Percentiles rank a stretch among this genome's conserved stretches.
Evolutionary conservation across 2,329 filamentous ascomycete genomes (phyloP).

Genomic region (Aspergillus sp.): DNA sequence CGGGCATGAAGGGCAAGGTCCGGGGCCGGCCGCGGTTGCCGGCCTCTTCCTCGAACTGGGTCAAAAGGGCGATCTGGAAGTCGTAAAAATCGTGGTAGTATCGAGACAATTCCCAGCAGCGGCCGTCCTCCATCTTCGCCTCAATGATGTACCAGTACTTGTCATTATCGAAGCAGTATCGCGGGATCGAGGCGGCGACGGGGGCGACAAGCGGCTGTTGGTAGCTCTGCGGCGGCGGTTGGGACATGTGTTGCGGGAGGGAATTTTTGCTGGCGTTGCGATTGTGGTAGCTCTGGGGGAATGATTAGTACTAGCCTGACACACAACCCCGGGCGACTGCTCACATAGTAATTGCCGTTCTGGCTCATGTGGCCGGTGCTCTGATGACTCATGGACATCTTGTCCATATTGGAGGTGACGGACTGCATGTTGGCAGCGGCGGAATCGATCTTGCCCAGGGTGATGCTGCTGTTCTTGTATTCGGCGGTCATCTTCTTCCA

Average conservation of each 20-base stretch:
- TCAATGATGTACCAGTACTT: conserved; percentile 99
- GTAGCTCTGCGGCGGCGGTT: conserved; percentile 48
- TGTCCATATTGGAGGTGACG: conserved; percentile 70
- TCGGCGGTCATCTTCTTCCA: conserved; percentile 99
- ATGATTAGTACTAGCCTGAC: conserved; percentile 2
- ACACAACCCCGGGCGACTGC: conserved; percentile 22
- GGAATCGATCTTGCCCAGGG: conserved; percentile 80
- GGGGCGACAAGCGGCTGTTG: conserved; percentile 65
- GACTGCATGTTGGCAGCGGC: conserved; percentile 46
- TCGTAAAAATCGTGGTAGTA: conserved; percentile 99
- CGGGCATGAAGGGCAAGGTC: conserved; percentile 94
- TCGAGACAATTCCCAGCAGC: conserved; percentile 87
- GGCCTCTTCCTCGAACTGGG: conserved; percentile 86
- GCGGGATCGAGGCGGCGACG: conserved; percentile 78
- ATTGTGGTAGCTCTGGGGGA: conserved; percentile 35
- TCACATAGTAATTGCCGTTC: conserved; percentile 52
- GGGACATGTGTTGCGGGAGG: conserved; percentile 32
- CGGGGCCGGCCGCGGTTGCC: conserved; percentile 81
- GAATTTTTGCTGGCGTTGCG: conserved; percentile 38
- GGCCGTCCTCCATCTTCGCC: conserved; percentile 82
- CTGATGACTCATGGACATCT: conserved; percentile 71
- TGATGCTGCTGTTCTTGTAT: conserved; percentile 99
- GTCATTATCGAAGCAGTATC: conserved; percentile 93
- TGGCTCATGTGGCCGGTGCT: conserved; percentile 50
- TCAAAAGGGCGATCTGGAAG: conserved; percentile 92